phyloP scores from a whole-genome alignment of 2,329 filamentous ascomycete species.

The Ophiostoma novo-ulmi region DNA sequence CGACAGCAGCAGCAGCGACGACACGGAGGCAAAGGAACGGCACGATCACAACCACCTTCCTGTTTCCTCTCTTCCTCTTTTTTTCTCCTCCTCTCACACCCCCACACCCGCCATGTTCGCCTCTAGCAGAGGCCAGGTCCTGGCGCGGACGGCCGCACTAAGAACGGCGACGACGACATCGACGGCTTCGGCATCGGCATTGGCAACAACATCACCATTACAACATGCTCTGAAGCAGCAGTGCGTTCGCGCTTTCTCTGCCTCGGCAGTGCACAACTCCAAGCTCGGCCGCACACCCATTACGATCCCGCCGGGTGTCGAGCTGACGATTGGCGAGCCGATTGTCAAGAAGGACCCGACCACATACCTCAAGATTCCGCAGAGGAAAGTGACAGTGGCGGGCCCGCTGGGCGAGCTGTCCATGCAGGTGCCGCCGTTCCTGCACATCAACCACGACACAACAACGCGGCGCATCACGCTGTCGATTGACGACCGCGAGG shows the following conservation, averaged over 20 bases:
- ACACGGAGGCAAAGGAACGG: background rate
- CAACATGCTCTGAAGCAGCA: background rate
- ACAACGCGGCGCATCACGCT: conserved; percentile 60
- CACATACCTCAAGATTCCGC: conserved; percentile 56
- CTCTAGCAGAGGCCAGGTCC: conserved; percentile 48
- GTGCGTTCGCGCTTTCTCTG: conserved; percentile 55
- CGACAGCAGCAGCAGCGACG: background rate
- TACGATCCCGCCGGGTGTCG: conserved; percentile 77
- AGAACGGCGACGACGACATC: conserved; percentile 29
- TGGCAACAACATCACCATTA: conserved; percentile 33
- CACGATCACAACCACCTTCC: background rate
- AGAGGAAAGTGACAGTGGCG: conserved; percentile 66
- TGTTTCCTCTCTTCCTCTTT: background rate
- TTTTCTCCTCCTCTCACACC: background rate
- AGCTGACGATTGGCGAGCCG: conserved; percentile 64
- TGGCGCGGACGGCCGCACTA: conserved; percentile 48
- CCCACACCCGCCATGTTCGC: conserved; percentile 22
- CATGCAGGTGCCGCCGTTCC: conserved; percentile 72
- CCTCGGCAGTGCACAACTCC: conserved; percentile 60
- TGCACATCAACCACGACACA: conserved; percentile 65
- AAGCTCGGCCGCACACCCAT: conserved; percentile 82
- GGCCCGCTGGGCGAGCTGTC: conserved; percentile 78
- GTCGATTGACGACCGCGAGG: conserved; percentile 61
- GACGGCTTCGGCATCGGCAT: conserved; percentile 28
- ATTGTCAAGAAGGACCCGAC: conserved; percentile 49